These are phyloP conservation scores for Silene noctiflora DNA, from an alignment of 179 eudicot species.

Conservation along the genomic window DNA sequence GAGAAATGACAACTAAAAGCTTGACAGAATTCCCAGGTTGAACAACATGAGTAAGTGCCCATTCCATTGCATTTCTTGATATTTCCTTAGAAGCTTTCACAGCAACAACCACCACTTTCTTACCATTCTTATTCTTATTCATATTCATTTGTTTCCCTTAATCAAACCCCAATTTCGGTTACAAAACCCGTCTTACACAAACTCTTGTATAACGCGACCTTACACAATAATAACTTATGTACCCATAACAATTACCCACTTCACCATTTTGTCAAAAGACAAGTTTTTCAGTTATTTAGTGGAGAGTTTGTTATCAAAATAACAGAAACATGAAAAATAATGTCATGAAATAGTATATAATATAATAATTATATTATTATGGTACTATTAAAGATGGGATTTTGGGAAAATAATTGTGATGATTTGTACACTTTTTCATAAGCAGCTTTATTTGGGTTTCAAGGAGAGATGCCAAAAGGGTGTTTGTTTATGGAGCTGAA, in stretches of 20 bases:
- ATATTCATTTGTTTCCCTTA: constrained; percentile 8
- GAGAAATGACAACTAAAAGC: constrained; percentile 56
- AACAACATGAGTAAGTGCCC: constrained; percentile 74
- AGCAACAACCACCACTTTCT: constrained; percentile 56
- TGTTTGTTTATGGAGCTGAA: constrained; percentile 19
- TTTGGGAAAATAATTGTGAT: constrained; percentile 30
- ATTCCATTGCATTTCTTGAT: constrained; percentile 50
- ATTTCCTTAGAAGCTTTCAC: constrained; percentile 58
- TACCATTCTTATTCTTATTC: constrained; percentile 24
- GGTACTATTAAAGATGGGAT: constrained; percentile 19
- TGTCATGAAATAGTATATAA: background rate
- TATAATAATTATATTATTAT: background rate
- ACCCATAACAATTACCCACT: constrained; percentile 11
- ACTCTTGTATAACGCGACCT: too few relatives aligned
- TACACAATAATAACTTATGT: too few relatives aligned
- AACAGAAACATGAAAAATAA: constrained; percentile 16
- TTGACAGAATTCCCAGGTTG: constrained; percentile 60
- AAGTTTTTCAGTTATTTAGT: constrained; percentile 14
- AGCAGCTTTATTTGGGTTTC: constrained; percentile 6
- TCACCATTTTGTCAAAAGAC: background rate
- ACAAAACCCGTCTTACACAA: too few relatives aligned
- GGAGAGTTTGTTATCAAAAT: constrained; percentile 6
- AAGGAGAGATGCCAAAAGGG: constrained; percentile 24
- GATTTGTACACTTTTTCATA: constrained; percentile 12
- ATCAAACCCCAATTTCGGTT: constrained; percentile 8